Evolutionary conservation across 1,284 basidiomycete species (phyloP).

Genomic region (Thelephora terrestris): DNA sequence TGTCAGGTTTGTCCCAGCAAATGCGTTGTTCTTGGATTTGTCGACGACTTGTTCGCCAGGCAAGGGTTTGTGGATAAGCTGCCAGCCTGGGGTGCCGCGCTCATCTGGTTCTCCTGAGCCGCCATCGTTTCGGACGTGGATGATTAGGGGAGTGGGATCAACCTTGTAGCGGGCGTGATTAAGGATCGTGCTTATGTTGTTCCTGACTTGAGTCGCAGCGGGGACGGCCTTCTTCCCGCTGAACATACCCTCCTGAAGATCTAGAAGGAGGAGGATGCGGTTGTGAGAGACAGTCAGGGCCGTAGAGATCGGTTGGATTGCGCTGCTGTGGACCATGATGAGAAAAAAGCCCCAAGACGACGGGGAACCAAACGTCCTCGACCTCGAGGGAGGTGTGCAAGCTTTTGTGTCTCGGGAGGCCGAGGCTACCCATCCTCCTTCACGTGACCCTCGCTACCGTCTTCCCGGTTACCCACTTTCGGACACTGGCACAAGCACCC

Average conservation of each 20-base stretch:
- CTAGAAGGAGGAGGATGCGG: slow-evolving; percentile 50
- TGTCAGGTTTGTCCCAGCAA: slow-evolving; percentile 42
- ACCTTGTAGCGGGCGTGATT: slow-evolving; percentile 34
- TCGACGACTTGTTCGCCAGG: slow-evolving; percentile 44
- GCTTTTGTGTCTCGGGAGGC: too few relatives aligned
- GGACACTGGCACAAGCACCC: not conserved
- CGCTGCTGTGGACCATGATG: too few relatives aligned
- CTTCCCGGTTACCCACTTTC: too few relatives aligned
- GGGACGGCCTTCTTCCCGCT: slow-evolving; percentile 41
- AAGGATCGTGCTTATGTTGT: slow-evolving; percentile 43
- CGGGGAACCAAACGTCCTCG: too few relatives aligned
- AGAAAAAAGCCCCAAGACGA: too few relatives aligned
- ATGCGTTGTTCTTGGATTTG: slow-evolving; percentile 56
- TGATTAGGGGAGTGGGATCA: slow-evolving; percentile 41
- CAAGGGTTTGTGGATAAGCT: slow-evolving; percentile 41
- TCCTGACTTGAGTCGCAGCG: slow-evolving; percentile 28
- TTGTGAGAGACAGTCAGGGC: not conserved
- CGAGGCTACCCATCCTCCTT: too few relatives aligned
- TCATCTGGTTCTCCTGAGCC: slow-evolving; percentile 51
- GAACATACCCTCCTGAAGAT: slow-evolving; percentile 45
- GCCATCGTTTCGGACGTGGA: slow-evolving; percentile 56
- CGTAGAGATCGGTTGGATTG: too few relatives aligned
- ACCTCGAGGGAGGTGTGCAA: too few relatives aligned
- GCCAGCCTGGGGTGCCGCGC: slow-evolving; percentile 41
- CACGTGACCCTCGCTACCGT: too few relatives aligned